Percentiles rank a stretch among this genome's conserved stretches.
Conservation (phyloP, 148 eudicot genomes). For the Polygonum aviculare region DNA sequence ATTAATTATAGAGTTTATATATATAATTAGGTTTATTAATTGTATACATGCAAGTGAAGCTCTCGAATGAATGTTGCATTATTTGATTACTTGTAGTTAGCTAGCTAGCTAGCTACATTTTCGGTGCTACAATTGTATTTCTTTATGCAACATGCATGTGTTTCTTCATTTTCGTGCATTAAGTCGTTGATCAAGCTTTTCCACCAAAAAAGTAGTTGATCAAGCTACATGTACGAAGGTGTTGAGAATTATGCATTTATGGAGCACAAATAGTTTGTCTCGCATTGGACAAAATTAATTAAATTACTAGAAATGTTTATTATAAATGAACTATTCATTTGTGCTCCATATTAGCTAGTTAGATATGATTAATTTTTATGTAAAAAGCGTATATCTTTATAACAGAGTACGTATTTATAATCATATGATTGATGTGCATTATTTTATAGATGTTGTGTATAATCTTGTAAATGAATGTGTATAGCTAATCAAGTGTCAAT, state of each 20-base stretch:
- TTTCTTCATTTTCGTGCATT: neutral
- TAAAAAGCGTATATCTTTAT: too few species aligned
- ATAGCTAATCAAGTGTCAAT: too few species aligned
- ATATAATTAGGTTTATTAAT: too few species aligned
- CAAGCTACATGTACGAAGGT: neutral
- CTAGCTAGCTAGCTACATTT: conserved; percentile 3
- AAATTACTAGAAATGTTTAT: neutral
- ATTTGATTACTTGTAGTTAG: neutral
- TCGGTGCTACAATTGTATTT: neutral
- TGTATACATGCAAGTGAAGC: too few species aligned
- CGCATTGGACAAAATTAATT: neutral
- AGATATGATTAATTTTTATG: too few species aligned
- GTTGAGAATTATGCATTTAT: neutral
- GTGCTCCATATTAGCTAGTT: too few species aligned
- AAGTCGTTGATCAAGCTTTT: neutral
- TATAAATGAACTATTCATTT: too few species aligned
- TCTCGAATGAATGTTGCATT: neutral
- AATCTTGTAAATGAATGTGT: too few species aligned
- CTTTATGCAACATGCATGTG: neutral
- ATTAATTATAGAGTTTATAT: neutral
- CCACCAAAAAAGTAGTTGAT: too few species aligned
- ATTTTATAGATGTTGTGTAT: too few species aligned
- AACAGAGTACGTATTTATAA: too few species aligned
- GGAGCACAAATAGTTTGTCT: neutral
- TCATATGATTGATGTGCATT: too few species aligned